These are phyloP conservation scores for Elsinoe batatas DNA, from an alignment of 2,329 filamentous ascomycete species.

Conservation along the genomic window DNA sequence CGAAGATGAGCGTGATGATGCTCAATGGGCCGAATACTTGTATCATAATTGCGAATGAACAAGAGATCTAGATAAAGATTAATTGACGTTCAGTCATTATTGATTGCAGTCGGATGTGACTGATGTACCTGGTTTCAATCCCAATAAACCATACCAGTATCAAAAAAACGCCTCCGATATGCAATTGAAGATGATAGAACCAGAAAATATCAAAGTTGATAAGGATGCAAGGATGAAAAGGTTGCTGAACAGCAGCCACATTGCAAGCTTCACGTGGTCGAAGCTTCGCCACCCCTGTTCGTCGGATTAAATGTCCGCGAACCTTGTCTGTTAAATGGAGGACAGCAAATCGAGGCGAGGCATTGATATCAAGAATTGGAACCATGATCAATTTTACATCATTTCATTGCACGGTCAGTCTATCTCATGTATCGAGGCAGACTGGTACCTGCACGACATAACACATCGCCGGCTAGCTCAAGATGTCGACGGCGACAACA, in stretches of 20 bases:
- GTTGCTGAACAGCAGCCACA: not conserved
- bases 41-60: not conserved
- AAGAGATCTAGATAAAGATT: not conserved
- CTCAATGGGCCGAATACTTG: conserved; percentile 23
- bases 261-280: not conserved
- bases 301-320: no score
- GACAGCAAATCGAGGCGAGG: not conserved
- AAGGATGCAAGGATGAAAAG: not conserved
- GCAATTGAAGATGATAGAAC: not conserved
- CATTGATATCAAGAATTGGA: not conserved
- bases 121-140: not conserved
- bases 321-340: no score
- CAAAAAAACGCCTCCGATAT: not conserved
- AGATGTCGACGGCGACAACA: not conserved
- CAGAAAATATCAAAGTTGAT: not conserved
- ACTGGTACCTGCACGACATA: conserved; percentile 11
- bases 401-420: conserved; percentile 10
- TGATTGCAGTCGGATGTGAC: no score
- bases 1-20: conserved; percentile 83
- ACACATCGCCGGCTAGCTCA: conserved; percentile 1
- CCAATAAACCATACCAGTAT: not conserved
- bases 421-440: conserved; percentile 12
- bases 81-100: not conserved
- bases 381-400: conserved; percentile 11
- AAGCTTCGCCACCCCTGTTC: not conserved